Base-by-base conservation (phyloP, 768 basidiomycete species). In the Pleurotus giganteus region DNA sequence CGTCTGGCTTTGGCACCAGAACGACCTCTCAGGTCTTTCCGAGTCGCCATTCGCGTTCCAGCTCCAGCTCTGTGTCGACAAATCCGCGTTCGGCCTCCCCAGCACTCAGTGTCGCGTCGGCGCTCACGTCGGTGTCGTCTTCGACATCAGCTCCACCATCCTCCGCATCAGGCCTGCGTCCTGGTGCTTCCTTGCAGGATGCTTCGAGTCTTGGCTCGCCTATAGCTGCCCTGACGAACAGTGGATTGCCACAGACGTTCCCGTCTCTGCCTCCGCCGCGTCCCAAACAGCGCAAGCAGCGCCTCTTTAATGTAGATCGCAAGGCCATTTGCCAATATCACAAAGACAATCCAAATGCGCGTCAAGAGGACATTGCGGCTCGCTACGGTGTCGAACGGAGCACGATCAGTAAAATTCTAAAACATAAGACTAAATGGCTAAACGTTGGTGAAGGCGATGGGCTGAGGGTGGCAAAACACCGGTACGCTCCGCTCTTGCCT, bases 391-490 rank as follows among this genome's bases (percentile, higher is more conserved):
- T 94, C 57, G 93, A 95, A 65, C 84, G 93, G 50, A 94, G 91
- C 71, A 95, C 93, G n/a, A 87, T 95, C 68, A 90, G 88, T 71
- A 94, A 95, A 72, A 94, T 93, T 58, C 77, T 94, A 60, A 94
- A 94, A 69, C 74, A 88, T 64, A 91, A 89, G 69, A 76, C 78
- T n/a, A 82, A 84, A 59, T 95, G 91, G 92, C 72, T 94, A 65
- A 84, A 79, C 60, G 77, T 88, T 36, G 76, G 79, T 12, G 79
- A 79, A 53, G 79, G 84, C 63, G 80, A 81, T 55, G 77, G 75
- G 56, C 73, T 81, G 57, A 77, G 78, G 49, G 75, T 83, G 55
- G 78, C 85, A n/a, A 88, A 88, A 65, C 82, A 88, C 65, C 79
- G 89, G 89, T 87, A 67, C 62, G 66, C 56, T 7, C n/a, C n/a